Evolutionary conservation across 2,329 filamentous ascomycete species (phyloP), one percentile per base, ranked within the genome.

Genomic region (Drechslerella dactyloides): DNA sequence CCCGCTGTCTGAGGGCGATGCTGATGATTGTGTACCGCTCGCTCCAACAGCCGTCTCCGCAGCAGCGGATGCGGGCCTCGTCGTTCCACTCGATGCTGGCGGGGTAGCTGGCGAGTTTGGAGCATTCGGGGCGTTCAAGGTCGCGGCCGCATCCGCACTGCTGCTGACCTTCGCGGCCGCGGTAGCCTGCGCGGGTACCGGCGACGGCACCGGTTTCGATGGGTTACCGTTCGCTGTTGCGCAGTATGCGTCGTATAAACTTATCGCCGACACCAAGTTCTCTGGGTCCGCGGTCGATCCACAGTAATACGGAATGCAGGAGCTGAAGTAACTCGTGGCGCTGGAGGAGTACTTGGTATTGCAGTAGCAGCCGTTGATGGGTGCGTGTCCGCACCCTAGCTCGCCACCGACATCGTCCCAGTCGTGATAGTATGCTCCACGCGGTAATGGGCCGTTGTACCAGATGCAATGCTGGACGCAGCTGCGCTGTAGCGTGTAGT

Each of bases 291-390:
- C 68, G 19, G 63, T 51, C 3, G 24, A 40, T 19, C 54, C 72
- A 69, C 77, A 77, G 44, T 74, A 63, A 7, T 53, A 60, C 54
- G 75, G 74, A 46, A 78, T 73, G 64, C 76, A 77, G 6, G 54
- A 58, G 2, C 63, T 74, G 42, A 78, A 65, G 56, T 77, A 77
- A 8, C 73, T 61, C 1, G 76, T 76, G 2, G 76, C 77, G 46
- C 74, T 77, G 54, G 61, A 66, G 2, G 61, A 74, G 40, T 75
- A 73, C 33, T 58, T 69, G 8, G 74, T 68, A 57, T 74, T 75
- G 63, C 76, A 77, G 63, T 74, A 75, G 64, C 77, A 77, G 33
- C 62, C 75, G 60, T 77, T 77, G 60, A 74, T 73, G 3, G 75
- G 74, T 10, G 56, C 58, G 68, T 74, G 77, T 21, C 75, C 75